A percentile compares a stretch with the other conserved stretches of the same genome.
phyloP scores from a whole-genome alignment of 495 filamentous ascomycete genomes.

The Neurospora tetrasperma region DNA sequence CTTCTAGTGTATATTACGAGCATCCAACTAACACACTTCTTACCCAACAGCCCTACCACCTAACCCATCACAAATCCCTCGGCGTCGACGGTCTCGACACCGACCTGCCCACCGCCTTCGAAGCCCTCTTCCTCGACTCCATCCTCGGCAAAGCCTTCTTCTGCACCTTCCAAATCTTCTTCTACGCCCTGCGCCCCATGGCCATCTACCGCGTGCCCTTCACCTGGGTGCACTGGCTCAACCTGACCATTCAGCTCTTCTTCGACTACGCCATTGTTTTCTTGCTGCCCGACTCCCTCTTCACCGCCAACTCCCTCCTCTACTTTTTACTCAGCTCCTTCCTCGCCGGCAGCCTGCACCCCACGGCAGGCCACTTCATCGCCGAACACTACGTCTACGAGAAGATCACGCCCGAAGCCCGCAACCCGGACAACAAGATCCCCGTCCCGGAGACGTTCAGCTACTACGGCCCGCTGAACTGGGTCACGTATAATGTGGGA shows the following conservation, averaged over 20 bases:
- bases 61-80: slow-evolving; percentile 98
- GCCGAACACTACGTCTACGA: slow-evolving; percentile 99
- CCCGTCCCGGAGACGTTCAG: slow-evolving; percentile 89
- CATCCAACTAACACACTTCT: not conserved
- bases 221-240: slow-evolving; percentile 74
- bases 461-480: slow-evolving; percentile 90
- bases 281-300: slow-evolving; percentile 22
- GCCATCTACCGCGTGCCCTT: slow-evolving; percentile 83
- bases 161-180: slow-evolving; percentile 98
- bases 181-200: slow-evolving; percentile 98
- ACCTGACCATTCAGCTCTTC: slow-evolving; percentile 60
- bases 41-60: slow-evolving; percentile 69
- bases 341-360: slow-evolving; percentile 87
- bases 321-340: slow-evolving; percentile 85
- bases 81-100: slow-evolving; percentile 95
- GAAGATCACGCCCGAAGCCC: slow-evolving; percentile 46
- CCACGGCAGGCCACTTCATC: slow-evolving; percentile 96
- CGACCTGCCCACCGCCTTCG: slow-evolving; percentile 84
- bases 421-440: slow-evolving; percentile 47
- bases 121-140: slow-evolving; percentile 92
- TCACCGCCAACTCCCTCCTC: slow-evolving; percentile 49
- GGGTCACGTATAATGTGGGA: slow-evolving; percentile 93
- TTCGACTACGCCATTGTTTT: slow-evolving; percentile 67
- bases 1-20: not conserved
- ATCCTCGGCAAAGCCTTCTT: slow-evolving; percentile 97